Evolutionary conservation across 1,284 basidiomycete genomes (phyloP).

Genomic region (Mycosarcoma mackinlayi): DNA sequence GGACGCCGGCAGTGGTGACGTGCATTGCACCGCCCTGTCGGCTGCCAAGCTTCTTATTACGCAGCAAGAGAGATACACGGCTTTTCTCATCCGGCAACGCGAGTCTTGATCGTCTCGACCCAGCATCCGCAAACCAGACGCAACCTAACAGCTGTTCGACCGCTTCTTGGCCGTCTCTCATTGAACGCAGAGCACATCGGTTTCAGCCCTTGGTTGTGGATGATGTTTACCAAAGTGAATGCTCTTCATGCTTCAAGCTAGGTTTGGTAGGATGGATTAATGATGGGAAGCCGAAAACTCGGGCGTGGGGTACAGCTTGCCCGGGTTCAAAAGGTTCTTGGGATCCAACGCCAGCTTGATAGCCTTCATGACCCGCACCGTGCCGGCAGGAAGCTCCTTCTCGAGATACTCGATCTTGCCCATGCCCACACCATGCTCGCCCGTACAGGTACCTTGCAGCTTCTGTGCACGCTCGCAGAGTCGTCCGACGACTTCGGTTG

Average conservation of each 20-base stretch:
- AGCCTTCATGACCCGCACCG: slow-evolving; percentile 51
- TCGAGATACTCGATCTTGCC: slow-evolving; percentile 59
- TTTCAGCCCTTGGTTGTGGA: too few species aligned
- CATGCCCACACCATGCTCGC: slow-evolving; percentile 63
- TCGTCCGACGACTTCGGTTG: slow-evolving; percentile 70
- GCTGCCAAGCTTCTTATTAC: neutral
- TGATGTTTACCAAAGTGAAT: too few species aligned
- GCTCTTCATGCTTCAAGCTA: neutral
- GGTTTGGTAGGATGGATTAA: too few species aligned
- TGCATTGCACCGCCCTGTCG: neutral
- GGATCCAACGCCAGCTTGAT: slow-evolving; percentile 60
- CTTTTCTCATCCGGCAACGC: neutral
- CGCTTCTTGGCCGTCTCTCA: too few species aligned
- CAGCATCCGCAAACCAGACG: too few species aligned
- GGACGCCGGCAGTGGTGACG: neutral
- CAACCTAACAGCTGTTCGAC: too few species aligned
- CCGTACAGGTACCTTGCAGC: slow-evolving; percentile 71
- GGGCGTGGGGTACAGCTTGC: slow-evolving; percentile 46
- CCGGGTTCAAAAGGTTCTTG: slow-evolving; percentile 59
- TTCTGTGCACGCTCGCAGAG: slow-evolving; percentile 71
- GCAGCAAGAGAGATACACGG: neutral
- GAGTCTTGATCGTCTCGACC: neutral
- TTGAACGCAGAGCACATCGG: too few species aligned
- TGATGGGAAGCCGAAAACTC: slow-evolving; percentile 7
- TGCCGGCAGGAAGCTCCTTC: slow-evolving; percentile 52